Evolutionary conservation across 352 stramenopile genomes (phyloP).

Genomic region (Peronospora farinosa): DNA sequence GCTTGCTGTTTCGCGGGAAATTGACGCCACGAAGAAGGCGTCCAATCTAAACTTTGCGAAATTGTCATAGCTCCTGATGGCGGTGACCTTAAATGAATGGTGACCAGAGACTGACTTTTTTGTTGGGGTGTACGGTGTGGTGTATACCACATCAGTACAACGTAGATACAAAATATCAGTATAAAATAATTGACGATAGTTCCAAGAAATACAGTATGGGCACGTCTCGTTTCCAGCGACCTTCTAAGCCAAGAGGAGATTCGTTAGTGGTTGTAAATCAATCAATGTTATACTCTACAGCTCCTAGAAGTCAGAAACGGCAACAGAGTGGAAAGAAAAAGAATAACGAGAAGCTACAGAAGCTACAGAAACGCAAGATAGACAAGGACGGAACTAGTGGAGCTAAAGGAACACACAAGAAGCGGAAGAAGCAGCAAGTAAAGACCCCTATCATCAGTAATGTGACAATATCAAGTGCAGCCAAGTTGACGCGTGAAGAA

Average conservation of each 20-base stretch:
- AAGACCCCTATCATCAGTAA: constrained; percentile 13
- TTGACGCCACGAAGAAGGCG: constrained; percentile 63
- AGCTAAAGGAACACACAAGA: constrained; percentile 6
- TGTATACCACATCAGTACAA: no score
- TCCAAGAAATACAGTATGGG: no score
- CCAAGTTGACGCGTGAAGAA: constrained; percentile 17
- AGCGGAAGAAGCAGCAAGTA: constrained; percentile 4
- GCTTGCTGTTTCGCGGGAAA: constrained; percentile 83
- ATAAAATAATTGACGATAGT: no score
- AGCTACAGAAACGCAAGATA: constrained; percentile 9
- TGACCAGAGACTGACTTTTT: no score
- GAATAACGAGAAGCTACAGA: constrained; percentile 10
- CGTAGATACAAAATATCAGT: no score
- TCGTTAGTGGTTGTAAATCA: constrained; percentile 33
- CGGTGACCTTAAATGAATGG: no score
- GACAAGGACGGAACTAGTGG: neutral
- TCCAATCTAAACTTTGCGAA: constrained; percentile 30
- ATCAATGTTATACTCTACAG: constrained; percentile 22
- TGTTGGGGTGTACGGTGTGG: no score
- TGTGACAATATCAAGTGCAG: constrained; percentile 15
- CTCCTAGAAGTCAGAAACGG: neutral
- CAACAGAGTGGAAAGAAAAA: neutral
- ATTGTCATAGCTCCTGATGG: constrained; percentile 1
- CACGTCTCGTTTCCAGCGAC: no score
- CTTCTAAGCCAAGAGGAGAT: no score